Conservation (phyloP, 108 stramenopile species). For the Discostella stelligeroides region DNA sequence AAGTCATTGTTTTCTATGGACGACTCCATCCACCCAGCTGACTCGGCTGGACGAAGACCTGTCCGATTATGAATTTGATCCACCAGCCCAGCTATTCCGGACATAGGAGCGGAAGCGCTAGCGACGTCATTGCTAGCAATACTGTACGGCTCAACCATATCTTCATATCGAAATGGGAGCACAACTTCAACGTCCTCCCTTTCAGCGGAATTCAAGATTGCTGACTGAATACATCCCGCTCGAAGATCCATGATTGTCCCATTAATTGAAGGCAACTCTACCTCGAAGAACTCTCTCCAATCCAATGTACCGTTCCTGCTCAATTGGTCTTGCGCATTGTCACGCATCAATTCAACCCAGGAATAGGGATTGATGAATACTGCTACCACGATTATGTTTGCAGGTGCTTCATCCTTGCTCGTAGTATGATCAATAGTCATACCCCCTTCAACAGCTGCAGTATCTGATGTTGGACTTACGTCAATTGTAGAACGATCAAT, state of each 20-base stretch:
- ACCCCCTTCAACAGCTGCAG: not conserved
- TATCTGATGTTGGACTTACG: constrained; percentile 2
- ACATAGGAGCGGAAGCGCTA: constrained; percentile 11
- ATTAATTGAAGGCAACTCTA: constrained; percentile 25
- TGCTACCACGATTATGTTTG: constrained; percentile 37
- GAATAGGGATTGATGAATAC: constrained; percentile 57
- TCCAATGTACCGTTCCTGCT: constrained; percentile 7
- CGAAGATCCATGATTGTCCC: constrained; percentile 64
- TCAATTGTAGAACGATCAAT: constrained; percentile 10
- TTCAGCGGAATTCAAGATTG: constrained; percentile 43
- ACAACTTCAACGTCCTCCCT: constrained; percentile 57
- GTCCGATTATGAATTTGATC: constrained; percentile 42
- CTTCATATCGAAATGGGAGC: constrained; percentile 50
- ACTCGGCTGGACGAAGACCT: constrained; percentile 41
- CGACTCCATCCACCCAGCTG: constrained; percentile 52
- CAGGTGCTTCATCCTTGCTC: not conserved
- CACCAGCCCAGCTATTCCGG: constrained; percentile 37
- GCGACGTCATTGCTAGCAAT: constrained; percentile 3
- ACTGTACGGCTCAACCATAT: constrained; percentile 40
- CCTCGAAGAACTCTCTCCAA: constrained; percentile 31
- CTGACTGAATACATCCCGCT: constrained; percentile 55
- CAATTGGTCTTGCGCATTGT: constrained; percentile 44
- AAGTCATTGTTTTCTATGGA: constrained; percentile 52
- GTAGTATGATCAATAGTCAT: not conserved
- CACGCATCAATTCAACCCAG: constrained; percentile 62